These are phyloP conservation scores for Niveomyces coronatus DNA, from an alignment of 2,329 filamentous ascomycete genomes.

Conservation along the genomic window DNA sequence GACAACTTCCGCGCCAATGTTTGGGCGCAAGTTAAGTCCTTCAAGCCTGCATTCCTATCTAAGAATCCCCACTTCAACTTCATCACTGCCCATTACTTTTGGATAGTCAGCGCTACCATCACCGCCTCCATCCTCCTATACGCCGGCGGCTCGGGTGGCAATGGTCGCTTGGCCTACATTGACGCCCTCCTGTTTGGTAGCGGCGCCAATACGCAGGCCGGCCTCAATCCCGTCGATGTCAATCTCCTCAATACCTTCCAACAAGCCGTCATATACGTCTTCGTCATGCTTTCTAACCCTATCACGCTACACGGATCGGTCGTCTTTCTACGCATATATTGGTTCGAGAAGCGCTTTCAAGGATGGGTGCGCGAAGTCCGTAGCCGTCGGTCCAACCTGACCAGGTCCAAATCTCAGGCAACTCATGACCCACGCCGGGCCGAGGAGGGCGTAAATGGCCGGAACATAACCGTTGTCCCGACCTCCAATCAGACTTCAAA, in stretches of 20 bases:
- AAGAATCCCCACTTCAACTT: constrained; percentile 67
- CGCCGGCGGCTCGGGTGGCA: constrained; percentile 38
- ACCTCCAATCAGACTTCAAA: constrained; percentile 38
- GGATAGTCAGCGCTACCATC: constrained; percentile 65
- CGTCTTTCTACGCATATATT: constrained; percentile 87
- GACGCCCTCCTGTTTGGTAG: constrained; percentile 85
- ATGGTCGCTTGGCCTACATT: constrained; percentile 59
- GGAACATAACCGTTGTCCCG: constrained; percentile 57
- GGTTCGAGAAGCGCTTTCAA: constrained; percentile 96
- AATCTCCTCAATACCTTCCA: constrained; percentile 61
- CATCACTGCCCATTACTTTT: constrained; percentile 73
- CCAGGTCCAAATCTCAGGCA: constrained; percentile 47
- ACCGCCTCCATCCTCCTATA: constrained; percentile 71
- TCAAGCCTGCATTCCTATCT: constrained; percentile 47
- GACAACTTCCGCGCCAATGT: constrained; percentile 22
- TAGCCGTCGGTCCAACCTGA: constrained; percentile 51
- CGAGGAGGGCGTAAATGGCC: constrained; percentile 54
- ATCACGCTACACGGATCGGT: constrained; percentile 79
- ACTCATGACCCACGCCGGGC: constrained; percentile 33
- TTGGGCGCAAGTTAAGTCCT: constrained; percentile 34
- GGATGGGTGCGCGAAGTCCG: constrained; percentile 67
- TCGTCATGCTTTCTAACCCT: constrained; percentile 66
- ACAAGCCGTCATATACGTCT: constrained; percentile 61
- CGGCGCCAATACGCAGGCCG: constrained; percentile 83
- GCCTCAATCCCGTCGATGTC: constrained; percentile 70